phyloP scores from a whole-genome alignment of 2,329 filamentous ascomycete genomes.

The Colletotrichum destructivum region DNA sequence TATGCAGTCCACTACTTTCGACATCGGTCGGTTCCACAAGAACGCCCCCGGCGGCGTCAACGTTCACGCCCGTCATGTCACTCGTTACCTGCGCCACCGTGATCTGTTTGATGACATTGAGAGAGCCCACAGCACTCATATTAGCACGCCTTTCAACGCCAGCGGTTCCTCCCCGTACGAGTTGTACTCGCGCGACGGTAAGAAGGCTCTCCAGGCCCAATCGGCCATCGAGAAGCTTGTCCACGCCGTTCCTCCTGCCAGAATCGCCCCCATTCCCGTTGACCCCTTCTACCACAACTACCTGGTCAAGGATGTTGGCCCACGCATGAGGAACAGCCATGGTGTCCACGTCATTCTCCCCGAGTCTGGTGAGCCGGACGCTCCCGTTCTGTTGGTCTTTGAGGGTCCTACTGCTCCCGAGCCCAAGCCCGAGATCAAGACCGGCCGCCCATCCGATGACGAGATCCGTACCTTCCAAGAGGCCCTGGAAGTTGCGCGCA shows the following conservation, averaged over 20 bases:
- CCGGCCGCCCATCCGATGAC: slow-evolving; percentile 49
- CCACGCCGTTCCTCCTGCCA: slow-evolving; percentile 79
- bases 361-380: slow-evolving; percentile 70
- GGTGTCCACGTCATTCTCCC: slow-evolving; percentile 84
- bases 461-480: slow-evolving; percentile 69
- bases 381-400: slow-evolving; percentile 80
- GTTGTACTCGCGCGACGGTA: slow-evolving; percentile 88
- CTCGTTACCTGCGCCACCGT: slow-evolving; percentile 87
- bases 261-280: slow-evolving; percentile 77
- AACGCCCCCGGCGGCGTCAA: slow-evolving; percentile 81
- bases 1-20: slow-evolving; percentile 88
- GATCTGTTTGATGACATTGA: slow-evolving; percentile 88
- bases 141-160: slow-evolving; percentile 81
- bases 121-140: slow-evolving; percentile 84
- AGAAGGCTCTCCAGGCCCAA: slow-evolving; percentile 84
- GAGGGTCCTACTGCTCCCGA: slow-evolving; percentile 68
- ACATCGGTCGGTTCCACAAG: slow-evolving; percentile 84
- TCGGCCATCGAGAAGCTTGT: slow-evolving; percentile 83
- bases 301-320: slow-evolving; percentile 75
- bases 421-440: slow-evolving; percentile 43
- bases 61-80: slow-evolving; percentile 86
- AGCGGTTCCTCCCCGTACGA: slow-evolving; percentile 86
- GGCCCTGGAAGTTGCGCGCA: slow-evolving; percentile 69
- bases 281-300: slow-evolving; percentile 87
- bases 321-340: slow-evolving; percentile 75